Base-by-base conservation (phyloP, 306 rosid species). In the Neltuma alba region DNA sequence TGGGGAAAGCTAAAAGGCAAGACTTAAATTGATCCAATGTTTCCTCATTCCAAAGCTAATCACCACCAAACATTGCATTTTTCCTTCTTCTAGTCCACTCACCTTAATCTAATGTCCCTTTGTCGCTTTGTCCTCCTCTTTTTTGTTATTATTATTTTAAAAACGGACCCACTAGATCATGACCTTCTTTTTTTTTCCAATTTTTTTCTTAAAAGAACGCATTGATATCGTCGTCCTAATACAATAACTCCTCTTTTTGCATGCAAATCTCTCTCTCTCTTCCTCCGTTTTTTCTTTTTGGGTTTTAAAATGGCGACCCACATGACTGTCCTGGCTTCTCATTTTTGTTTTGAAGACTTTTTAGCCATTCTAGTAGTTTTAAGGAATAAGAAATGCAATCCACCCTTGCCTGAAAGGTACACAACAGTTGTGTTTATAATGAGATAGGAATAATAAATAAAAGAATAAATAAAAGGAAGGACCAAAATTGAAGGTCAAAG, bases 1-100 rank as follows among this genome's bases (percentile, higher is more conserved):
- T 65, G 64, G 64, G 60, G 65, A 64, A 81, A 85, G 74, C 42
- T 54, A 81, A 75, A 77, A 52, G 11, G 20, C n/a, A 76, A 41
- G 48, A 54, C 28, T 45, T 73, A 33, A n/a, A 54, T 54, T 27
- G 77, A 76, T 75, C 76, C 55, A 34, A 65, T 25, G 31, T 52
- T 15, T 28, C 20, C 45, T 77, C 77, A 20, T 72, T 83, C 77
- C 28, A 73, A 82, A 37, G 72, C 48, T 28, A 83, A 79, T 61
- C 58, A 71, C 79, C 66, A 54, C 79, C 77, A 82, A 72, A 63
- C 82, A 75, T 25, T 25, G 8, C 55, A 52, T 57, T 58, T 36
- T 13, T 64, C 58, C 64, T 47, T 55, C 72, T 58, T 72, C 64
- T 65, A 58, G 52, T n/a, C 33, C 60, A 64, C 72, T 27, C 65